phyloP scores from a whole-genome alignment of 2,329 filamentous ascomycete genomes.

The Aspergillus niger region DNA sequence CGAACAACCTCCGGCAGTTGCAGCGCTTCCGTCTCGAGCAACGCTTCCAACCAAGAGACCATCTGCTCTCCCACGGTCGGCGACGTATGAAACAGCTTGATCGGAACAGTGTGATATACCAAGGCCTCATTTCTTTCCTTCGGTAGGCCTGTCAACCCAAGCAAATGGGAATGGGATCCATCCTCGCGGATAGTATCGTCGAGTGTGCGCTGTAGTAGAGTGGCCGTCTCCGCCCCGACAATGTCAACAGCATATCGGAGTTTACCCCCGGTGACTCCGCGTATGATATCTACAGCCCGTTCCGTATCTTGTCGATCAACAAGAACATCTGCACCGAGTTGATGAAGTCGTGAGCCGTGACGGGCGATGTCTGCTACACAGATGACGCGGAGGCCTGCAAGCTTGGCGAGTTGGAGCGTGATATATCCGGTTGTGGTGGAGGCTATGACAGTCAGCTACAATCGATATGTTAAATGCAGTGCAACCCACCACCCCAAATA shows the following conservation, averaged over 20 bases:
- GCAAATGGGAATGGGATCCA: slow-evolving; percentile 55
- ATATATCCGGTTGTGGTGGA: slow-evolving; percentile 71
- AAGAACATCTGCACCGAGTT: slow-evolving; percentile 62
- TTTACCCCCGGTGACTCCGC: slow-evolving; percentile 57
- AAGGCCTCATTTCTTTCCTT: slow-evolving; percentile 55
- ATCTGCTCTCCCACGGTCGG: slow-evolving; percentile 64
- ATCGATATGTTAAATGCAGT: background rate
- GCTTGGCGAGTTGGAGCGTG: slow-evolving; percentile 66
- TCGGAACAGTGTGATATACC: slow-evolving; percentile 66
- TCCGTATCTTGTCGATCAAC: slow-evolving; percentile 68
- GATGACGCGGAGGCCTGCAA: slow-evolving; percentile 66
- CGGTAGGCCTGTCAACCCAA: slow-evolving; percentile 68
- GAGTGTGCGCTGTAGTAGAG: slow-evolving; percentile 58
- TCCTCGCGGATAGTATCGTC: slow-evolving; percentile 18
- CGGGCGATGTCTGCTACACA: slow-evolving; percentile 67
- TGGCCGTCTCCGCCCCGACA: slow-evolving; percentile 64
- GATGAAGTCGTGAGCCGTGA: slow-evolving; percentile 62
- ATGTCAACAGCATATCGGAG: slow-evolving; percentile 71
- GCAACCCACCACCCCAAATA: slow-evolving; percentile 68
- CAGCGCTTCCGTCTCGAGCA: slow-evolving; percentile 59
- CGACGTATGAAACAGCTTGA: slow-evolving; percentile 74
- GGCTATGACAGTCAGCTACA: slow-evolving; percentile 37
- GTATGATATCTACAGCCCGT: slow-evolving; percentile 67
- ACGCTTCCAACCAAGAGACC: slow-evolving; percentile 66
- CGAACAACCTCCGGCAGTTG: slow-evolving; percentile 66